phyloP scores from a whole-genome alignment of 768 basidiomycete species.

The Calocybe gangraenosa region DNA sequence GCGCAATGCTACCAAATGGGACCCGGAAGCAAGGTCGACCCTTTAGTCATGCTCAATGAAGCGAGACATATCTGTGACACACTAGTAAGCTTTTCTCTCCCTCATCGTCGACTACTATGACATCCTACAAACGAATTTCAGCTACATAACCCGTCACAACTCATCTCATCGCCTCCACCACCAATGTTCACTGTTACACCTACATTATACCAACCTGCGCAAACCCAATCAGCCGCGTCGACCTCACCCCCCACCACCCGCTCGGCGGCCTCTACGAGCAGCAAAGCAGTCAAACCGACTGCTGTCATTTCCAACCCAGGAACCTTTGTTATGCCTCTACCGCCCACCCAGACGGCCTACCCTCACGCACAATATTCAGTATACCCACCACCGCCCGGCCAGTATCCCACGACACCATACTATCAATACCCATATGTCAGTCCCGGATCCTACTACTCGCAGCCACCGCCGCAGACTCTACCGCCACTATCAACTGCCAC shows the following conservation, averaged over 20 bases:
- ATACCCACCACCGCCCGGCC: slow-evolving; percentile 29
- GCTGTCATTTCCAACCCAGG: slow-evolving; percentile 66
- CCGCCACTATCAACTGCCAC: slow-evolving; percentile 3
- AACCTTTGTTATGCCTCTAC: slow-evolving; percentile 69
- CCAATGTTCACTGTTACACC: slow-evolving; percentile 48
- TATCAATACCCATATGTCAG: slow-evolving; percentile 44
- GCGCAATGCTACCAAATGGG: slow-evolving; percentile 81
- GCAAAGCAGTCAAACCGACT: slow-evolving; percentile 29
- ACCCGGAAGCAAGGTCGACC: slow-evolving; percentile 65
- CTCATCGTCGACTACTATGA: slow-evolving; percentile 3
- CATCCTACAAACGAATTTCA: slow-evolving; percentile 23
- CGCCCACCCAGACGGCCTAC: slow-evolving; percentile 40
- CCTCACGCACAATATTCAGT: slow-evolving; percentile 42
- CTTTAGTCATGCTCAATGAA: slow-evolving; percentile 66
- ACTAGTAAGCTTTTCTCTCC: slow-evolving; percentile 42
- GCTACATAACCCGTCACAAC: slow-evolving; percentile 71
- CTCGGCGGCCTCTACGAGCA: slow-evolving; percentile 24
- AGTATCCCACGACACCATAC: slow-evolving; percentile 62
- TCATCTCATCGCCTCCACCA: slow-evolving; percentile 65
- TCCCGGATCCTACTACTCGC: slow-evolving; percentile 21
- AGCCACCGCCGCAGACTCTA: slow-evolving; percentile 16
- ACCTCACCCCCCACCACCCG: slow-evolving; percentile 21
- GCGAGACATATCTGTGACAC: slow-evolving; percentile 77
- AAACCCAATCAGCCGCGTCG: slow-evolving; percentile 23
- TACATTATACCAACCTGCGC: slow-evolving; percentile 32